Evolutionary conservation across 2,329 filamentous ascomycete genomes (phyloP).

Genomic region (Blastomyces emzantsi): DNA sequence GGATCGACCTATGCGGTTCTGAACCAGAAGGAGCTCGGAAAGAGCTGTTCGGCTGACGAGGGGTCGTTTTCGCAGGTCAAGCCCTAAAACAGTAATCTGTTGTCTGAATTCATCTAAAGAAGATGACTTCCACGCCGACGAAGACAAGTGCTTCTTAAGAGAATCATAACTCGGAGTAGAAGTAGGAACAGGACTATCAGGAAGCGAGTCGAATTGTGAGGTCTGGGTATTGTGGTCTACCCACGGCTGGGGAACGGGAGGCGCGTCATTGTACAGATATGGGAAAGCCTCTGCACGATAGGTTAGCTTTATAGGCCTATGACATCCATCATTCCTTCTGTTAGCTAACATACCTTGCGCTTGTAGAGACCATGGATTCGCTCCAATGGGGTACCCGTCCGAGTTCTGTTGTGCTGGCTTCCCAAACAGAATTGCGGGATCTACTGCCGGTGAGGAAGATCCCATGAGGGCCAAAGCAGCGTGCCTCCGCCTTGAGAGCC

Average conservation of each 20-base stretch:
- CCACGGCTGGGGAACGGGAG: background rate
- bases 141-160: background rate
- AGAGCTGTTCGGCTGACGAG: conserved; percentile 1
- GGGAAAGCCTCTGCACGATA: background rate
- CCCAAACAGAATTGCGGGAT: conserved; percentile 36
- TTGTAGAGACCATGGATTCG: background rate
- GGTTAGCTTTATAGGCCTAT: background rate
- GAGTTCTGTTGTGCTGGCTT: conserved; percentile 22
- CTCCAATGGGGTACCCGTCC: background rate
- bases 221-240: background rate
- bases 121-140: background rate
- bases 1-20: background rate
- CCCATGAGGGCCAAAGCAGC: conserved; percentile 37
- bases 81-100: background rate
- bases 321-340: background rate
- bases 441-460: conserved; percentile 24
- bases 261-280: background rate
- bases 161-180: background rate
- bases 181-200: background rate
- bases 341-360: conserved; percentile 1
- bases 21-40: conserved; percentile 18
- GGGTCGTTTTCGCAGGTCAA: background rate
- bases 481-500: conserved; percentile 49
- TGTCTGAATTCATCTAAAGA: conserved; percentile 5
- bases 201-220: background rate